Evolutionary conservation across 140 eudicot species (phyloP), one percentile per base, ranked within the genome.

Genomic region (Artemisia princeps): DNA sequence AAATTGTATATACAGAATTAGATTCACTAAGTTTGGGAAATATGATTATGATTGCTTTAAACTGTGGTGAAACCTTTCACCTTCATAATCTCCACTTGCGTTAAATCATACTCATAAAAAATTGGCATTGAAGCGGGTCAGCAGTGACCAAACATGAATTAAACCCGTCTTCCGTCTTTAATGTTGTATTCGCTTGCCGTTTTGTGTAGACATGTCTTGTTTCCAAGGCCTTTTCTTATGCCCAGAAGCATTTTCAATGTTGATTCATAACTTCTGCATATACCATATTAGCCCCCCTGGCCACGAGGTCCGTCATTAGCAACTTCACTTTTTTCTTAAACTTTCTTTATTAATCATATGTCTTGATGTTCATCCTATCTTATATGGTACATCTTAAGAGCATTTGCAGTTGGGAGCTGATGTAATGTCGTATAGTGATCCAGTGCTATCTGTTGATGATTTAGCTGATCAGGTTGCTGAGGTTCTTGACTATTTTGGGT

Each of bases 261-360:
- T 90, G 83, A 77, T 90, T 69, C 97, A 84, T 79, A 90, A 90
- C 66, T 90, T 90, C 78, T 90, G 95, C 70, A 82, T 90, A 60
- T 90, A 90, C 83, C 94, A 90, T 75, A 87, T 87, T 56, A 86
- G 81, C 60, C 97, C 95, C 14, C 95, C 97, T 52, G 97, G 95
- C 33, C 97, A 90, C 67, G 94, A 90, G 97, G 97, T 90, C 69
- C n/a, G 94, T 77, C 19, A 73, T 63, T 56, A 72, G 26, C 59
- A 66, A 16, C 74, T 72, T 65, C 10, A 42, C 13, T 55, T 12
- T 26, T 53, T 64, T 42, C 45, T 23, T 7, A 30, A 12, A 6
- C 66, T 50, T 59, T 9, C 50, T 64, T 3, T n/a, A 37, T 51
- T 13, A 60, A 16, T 22, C 22, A 17, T 2, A 13, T 76, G 67